Percentiles rank a stretch among this genome's conserved stretches.
Conservation (phyloP, 2,329 filamentous ascomycete species). For the Tolypocladium nubicola region DNA sequence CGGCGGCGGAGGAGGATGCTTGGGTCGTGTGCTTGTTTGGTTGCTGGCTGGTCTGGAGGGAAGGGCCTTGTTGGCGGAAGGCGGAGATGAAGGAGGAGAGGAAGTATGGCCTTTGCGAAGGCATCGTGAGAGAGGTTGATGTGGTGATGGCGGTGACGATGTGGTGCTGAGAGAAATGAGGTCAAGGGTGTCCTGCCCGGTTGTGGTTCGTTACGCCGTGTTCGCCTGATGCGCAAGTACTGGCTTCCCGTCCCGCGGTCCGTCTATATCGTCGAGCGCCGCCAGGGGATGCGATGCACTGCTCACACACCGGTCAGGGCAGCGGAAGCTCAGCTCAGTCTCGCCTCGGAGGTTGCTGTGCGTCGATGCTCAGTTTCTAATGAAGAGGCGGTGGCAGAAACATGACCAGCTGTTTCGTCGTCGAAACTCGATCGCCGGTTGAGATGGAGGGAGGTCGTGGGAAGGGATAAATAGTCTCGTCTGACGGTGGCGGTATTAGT, state of each 20-base stretch:
- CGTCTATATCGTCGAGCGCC: background rate
- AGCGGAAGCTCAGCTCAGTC: background rate
- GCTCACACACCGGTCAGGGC: background rate
- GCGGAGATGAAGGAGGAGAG: conserved; percentile 46
- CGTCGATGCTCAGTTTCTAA: background rate
- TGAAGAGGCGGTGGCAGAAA: background rate
- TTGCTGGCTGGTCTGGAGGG: conserved; percentile 22
- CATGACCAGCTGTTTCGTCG: background rate
- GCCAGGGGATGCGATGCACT: background rate
- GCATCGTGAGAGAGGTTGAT: conserved; percentile 22
- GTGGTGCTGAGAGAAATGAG: background rate
- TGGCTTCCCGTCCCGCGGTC: background rate
- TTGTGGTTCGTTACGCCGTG: background rate
- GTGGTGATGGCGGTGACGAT: background rate
- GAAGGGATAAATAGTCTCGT: background rate
- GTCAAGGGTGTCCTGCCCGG: background rate
- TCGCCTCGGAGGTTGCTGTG: background rate
- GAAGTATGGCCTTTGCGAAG: conserved; percentile 44
- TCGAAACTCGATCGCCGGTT: background rate
- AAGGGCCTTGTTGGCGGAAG: conserved; percentile 36
- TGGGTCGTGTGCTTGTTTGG: conserved; percentile 22
- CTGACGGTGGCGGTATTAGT: background rate
- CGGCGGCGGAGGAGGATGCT: conserved; percentile 15
- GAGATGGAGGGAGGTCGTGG: background rate
- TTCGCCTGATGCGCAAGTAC: background rate